Conservation (phyloP, 139 green algal genomes). For the Micractinium conductrix region DNA sequence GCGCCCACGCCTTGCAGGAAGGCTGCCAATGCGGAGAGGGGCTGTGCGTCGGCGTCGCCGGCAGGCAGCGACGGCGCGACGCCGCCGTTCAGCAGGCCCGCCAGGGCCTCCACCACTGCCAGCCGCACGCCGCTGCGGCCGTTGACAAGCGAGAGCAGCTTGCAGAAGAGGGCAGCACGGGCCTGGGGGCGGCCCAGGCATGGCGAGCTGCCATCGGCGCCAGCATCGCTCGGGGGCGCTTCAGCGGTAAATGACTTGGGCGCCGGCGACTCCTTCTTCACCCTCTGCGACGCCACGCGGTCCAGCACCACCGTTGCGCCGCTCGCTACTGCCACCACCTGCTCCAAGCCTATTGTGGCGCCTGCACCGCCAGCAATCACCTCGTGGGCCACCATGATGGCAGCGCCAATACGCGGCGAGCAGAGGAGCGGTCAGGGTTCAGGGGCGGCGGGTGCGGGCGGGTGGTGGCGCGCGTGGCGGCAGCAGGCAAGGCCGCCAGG, state of each 20-base stretch:
- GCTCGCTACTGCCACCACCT: slow-evolving; percentile 29
- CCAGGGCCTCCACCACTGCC: slow-evolving; percentile 52
- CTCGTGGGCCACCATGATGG: slow-evolving; percentile 12
- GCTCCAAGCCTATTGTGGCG: slow-evolving; percentile 16
- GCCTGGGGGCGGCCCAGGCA: slow-evolving; percentile 48
- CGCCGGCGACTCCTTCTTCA: slow-evolving; percentile 82
- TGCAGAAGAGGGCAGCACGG: slow-evolving; percentile 64
- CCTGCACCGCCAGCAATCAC: slow-evolving; percentile 38
- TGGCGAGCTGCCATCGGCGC: background rate
- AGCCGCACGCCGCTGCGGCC: slow-evolving; percentile 69
- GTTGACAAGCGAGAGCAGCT: slow-evolving; percentile 73
- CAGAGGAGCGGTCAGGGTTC: too few relatives aligned
- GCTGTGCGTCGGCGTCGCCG: slow-evolving; percentile 10
- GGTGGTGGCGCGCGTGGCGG: too few relatives aligned
- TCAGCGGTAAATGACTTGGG: slow-evolving; percentile 74
- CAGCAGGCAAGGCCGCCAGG: too few relatives aligned
- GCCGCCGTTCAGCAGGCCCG: slow-evolving; percentile 46
- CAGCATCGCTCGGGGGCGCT: slow-evolving; percentile 3
- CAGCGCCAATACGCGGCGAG: too few relatives aligned
- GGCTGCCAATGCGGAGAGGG: slow-evolving; percentile 35
- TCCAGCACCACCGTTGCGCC: slow-evolving; percentile 57
- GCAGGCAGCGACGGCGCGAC: slow-evolving; percentile 4
- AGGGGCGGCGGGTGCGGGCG: too few relatives aligned
- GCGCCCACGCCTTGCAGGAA: slow-evolving; percentile 29
- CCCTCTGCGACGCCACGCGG: slow-evolving; percentile 58